Conservation (phyloP, 768 basidiomycete genomes). For the Mycena haematopus region DNA sequence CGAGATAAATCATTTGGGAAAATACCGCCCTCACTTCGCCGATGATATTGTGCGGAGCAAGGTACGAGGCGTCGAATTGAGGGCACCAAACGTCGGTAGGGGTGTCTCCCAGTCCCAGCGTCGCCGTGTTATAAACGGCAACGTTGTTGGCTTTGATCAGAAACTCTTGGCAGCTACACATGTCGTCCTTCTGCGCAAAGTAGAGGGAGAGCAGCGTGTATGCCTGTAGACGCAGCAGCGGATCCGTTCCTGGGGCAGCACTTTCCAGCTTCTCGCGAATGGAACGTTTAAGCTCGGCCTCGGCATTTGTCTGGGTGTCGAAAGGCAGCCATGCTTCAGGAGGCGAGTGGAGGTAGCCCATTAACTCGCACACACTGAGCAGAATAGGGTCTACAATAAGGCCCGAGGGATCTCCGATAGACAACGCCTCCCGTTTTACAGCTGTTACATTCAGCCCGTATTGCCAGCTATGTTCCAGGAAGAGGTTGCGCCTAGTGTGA, state of each 20-base stretch:
- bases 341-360: slow-evolving; percentile 20
- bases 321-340: slow-evolving; percentile 12
- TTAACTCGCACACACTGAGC: slow-evolving; percentile 13
- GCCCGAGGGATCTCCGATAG: slow-evolving; percentile 16
- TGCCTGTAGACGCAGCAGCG: slow-evolving; percentile 16
- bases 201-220: slow-evolving; percentile 14
- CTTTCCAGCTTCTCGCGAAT: slow-evolving; percentile 14
- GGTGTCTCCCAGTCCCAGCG: slow-evolving; percentile 14
- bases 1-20: slow-evolving; percentile 14
- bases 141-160: slow-evolving; percentile 19
- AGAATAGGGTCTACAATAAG: slow-evolving; percentile 10
- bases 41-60: slow-evolving; percentile 13
- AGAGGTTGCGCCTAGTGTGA: slow-evolving; percentile 9
- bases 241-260: background rate
- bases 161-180: slow-evolving; percentile 5
- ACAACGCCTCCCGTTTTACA: slow-evolving; percentile 17
- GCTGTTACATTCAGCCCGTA: slow-evolving; percentile 23
- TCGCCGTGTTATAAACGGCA: slow-evolving; percentile 1
- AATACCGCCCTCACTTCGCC: slow-evolving; percentile 23
- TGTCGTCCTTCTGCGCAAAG: slow-evolving; percentile 24
- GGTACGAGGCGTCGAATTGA: slow-evolving; percentile 24
- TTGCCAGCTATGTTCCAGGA: slow-evolving; percentile 22
- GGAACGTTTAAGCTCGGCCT: slow-evolving; percentile 8
- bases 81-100: slow-evolving; percentile 6
- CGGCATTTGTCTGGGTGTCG: slow-evolving; percentile 12